Evolutionary conservation across 2,329 filamentous ascomycete species (phyloP).

Genomic region (Colletotrichum melonis): DNA sequence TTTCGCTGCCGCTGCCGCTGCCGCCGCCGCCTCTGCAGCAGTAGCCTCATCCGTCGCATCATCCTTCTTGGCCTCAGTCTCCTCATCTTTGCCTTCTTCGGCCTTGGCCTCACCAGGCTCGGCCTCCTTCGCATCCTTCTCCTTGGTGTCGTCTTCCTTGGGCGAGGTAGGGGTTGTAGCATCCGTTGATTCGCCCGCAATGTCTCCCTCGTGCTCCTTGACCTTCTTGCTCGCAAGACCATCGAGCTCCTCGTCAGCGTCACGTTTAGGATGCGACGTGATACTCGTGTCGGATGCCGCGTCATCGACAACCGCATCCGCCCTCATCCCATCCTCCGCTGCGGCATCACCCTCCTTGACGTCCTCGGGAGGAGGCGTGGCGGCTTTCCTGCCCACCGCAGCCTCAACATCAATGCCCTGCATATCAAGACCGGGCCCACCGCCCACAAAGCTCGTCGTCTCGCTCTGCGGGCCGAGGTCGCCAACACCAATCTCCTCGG

Average conservation of each 20-base stretch:
- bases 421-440: slow-evolving; percentile 58
- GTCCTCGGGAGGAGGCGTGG: slow-evolving; percentile 43
- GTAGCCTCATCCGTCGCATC: neutral
- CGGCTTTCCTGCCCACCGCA: slow-evolving; percentile 65
- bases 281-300: slow-evolving; percentile 45
- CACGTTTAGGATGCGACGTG: slow-evolving; percentile 62
- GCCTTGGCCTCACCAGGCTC: slow-evolving; percentile 13
- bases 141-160: slow-evolving; percentile 7
- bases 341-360: slow-evolving; percentile 34
- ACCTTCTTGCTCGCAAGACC: slow-evolving; percentile 57
- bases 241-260: slow-evolving; percentile 61
- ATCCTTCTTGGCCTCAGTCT: neutral
- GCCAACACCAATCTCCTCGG: slow-evolving; percentile 84
- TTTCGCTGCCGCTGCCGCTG: neutral
- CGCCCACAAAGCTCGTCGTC: slow-evolving; percentile 49
- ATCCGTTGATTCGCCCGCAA: slow-evolving; percentile 25
- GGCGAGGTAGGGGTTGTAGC: neutral
- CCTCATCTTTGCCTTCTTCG: slow-evolving; percentile 8
- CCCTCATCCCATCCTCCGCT: slow-evolving; percentile 30
- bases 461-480: slow-evolving; percentile 82
- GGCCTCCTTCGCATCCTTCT: neutral
- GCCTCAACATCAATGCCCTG: slow-evolving; percentile 70
- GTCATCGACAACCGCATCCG: slow-evolving; percentile 36
- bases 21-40: neutral
- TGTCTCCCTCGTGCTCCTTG: slow-evolving; percentile 53